Percentiles rank a stretch among this genome's conserved stretches.
Evolutionary conservation across 805 yeast species (phyloP).

Genomic region (Myxozyma lipomycoides): DNA sequence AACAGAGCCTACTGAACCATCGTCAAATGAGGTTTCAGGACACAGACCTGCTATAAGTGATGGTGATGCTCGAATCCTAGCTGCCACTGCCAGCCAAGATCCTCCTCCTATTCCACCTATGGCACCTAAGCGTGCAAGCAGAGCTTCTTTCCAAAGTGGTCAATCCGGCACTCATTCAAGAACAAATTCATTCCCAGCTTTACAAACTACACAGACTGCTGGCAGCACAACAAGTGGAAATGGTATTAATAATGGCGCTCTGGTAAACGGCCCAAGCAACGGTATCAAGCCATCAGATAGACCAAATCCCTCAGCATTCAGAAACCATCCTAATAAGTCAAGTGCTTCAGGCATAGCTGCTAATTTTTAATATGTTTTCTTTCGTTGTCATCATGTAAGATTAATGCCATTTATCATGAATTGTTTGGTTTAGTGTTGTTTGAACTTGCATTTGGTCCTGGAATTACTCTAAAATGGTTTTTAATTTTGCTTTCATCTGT

Average conservation of each 20-base stretch:
- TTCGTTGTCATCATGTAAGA: no score
- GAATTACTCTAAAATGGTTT: no score
- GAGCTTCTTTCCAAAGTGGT: not conserved
- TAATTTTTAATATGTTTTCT: not conserved
- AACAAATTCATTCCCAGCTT: not conserved
- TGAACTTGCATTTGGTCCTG: no score
- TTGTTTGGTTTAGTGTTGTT: no score
- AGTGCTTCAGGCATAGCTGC: not conserved
- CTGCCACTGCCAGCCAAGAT: not conserved
- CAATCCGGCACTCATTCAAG: not conserved
- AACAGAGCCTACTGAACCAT: not conserved
- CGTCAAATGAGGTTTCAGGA: not conserved
- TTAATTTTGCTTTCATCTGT: not conserved
- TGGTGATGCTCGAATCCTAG: not conserved
- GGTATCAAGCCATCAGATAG: not conserved
- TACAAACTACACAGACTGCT: not conserved
- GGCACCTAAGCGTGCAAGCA: slow-evolving; percentile 4
- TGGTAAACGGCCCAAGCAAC: no score
- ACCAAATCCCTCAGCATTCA: not conserved
- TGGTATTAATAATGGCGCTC: not conserved
- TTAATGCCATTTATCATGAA: no score
- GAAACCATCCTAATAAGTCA: not conserved
- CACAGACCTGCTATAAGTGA: not conserved
- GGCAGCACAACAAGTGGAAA: not conserved
- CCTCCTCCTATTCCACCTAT: slow-evolving; percentile 4